Base-by-base conservation (phyloP, 345 rosid genomes). In the Limnanthes douglasii region DNA sequence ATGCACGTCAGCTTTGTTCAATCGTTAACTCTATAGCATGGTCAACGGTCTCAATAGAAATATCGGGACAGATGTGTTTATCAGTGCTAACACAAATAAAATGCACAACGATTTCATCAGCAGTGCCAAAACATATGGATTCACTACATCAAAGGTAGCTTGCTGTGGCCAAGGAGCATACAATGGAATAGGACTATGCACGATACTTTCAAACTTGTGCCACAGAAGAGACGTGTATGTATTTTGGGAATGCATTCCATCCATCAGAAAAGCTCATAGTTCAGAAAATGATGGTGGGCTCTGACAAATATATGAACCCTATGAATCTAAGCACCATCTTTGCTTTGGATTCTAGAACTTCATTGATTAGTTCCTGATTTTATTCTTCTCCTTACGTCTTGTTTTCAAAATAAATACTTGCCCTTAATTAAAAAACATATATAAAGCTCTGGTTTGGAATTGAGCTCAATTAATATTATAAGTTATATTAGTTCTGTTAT, bases 151-250 rank as follows among this genome's bases (percentile, higher is more conserved):
- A 0, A 66, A 80, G 45, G 34, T 68, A 16, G 98, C 98, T 7
- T 90, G 98, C 19, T 90, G 98, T 17, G 95, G 95, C 2, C 98
- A 90, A 61, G 98, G 98, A 10, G 94, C 72, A 0, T 74, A 58
- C 41, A 90, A 90, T 57, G 95, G 95, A 23, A 41, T 84, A 1
- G 94, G 95, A 21, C 52, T 84, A 10, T 90, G 98, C 64, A 84
- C 94, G 0, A 2, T 27, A n/a, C 36, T 57, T 11, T 90, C 95
- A 15, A 84, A 72, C 54, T 43, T 90, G 59, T 90, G 98, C 54
- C 64, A 63, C 0, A 70, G 84, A 57, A 59, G 95, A 24, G 60
- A 69, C 4, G 5, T 41, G 5, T 74, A 66, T 42, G 95, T 72
- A 2, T 90, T 84, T 28, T 90, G 98, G 98, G 98, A 32, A 90